phyloP scores from a whole-genome alignment of 192 early-diverging fungal genomes.

The Powellomyces hirtus region DNA sequence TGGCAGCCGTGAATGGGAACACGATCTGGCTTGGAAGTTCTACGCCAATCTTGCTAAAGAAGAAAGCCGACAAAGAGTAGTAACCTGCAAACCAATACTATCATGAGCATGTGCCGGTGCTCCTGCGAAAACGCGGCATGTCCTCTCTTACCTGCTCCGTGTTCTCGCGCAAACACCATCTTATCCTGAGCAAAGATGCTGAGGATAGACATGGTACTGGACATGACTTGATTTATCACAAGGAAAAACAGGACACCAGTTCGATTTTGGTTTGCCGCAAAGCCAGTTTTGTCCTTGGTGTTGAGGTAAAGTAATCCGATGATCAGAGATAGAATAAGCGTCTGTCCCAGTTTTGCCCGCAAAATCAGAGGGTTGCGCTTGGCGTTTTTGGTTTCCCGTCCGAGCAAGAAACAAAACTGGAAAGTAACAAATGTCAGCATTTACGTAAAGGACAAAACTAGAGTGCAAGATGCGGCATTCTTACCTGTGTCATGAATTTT shows the following conservation, averaged over 20 bases:
- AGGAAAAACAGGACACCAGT: constrained; percentile 30
- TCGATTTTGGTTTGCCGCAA: constrained; percentile 47
- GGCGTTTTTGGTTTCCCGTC: constrained; percentile 41
- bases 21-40: constrained; percentile 55
- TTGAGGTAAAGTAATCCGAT: constrained; percentile 55
- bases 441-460: no score
- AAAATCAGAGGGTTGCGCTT: constrained; percentile 52
- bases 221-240: constrained; percentile 43
- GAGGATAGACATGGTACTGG: constrained; percentile 44
- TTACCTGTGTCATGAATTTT: constrained; percentile 34
- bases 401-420: constrained; percentile 49
- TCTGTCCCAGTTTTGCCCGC: constrained; percentile 44
- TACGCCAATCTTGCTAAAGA: constrained; percentile 52
- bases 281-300: constrained; percentile 31
- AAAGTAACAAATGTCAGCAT: no score
- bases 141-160: constrained; percentile 45
- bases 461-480: no score
- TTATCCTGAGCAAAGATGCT: constrained; percentile 51
- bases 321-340: constrained; percentile 46
- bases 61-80: constrained; percentile 57
- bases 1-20: constrained; percentile 41
- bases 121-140: no score
- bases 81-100: no score
- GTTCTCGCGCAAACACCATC: constrained; percentile 57
- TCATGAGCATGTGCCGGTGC: no score